Conservation (phyloP, 768 basidiomycete species). For the Phlebiopsis flavidoalba region DNA sequence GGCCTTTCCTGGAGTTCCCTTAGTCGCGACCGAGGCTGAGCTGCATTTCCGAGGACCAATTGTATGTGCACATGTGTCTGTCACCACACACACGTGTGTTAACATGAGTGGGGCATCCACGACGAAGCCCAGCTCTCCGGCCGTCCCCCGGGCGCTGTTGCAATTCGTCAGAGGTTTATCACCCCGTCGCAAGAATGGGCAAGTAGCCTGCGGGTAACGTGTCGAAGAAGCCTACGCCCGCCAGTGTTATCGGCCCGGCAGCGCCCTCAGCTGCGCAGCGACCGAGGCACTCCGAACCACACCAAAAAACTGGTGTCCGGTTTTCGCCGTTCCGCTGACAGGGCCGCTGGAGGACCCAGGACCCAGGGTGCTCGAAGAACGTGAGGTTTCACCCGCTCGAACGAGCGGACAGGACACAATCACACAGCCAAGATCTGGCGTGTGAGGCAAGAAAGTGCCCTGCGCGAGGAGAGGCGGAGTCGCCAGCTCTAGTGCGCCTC, state of each 20-base stretch:
- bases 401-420: conserved; percentile 3
- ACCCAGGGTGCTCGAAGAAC: conserved; percentile 38
- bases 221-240: conserved; percentile 36
- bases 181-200: conserved; percentile 9
- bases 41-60: too few species aligned
- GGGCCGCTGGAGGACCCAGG: conserved; percentile 43
- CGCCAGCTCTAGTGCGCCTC: conserved; percentile 57
- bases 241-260: conserved; percentile 76
- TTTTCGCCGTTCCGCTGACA: conserved; percentile 48
- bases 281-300: conserved; percentile 81
- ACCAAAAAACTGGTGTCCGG: conserved; percentile 81
- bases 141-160: conserved; percentile 12
- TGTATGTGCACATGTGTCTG: too few species aligned
- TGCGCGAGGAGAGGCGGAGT: conserved; percentile 37
- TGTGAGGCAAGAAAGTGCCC: conserved; percentile 53
- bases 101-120: conserved; percentile 4
- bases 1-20: too few species aligned
- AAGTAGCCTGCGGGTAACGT: conserved; percentile 7
- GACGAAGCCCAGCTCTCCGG: conserved; percentile 8
- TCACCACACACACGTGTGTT: too few species aligned
- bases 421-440: conserved; percentile 16
- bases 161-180: conserved; percentile 24
- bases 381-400: conserved; percentile 22
- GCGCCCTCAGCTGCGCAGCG: conserved; percentile 26
- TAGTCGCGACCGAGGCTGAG: too few species aligned